phyloP scores from a whole-genome alignment of 306 rosid species.

The Lathyrus aphaca region DNA sequence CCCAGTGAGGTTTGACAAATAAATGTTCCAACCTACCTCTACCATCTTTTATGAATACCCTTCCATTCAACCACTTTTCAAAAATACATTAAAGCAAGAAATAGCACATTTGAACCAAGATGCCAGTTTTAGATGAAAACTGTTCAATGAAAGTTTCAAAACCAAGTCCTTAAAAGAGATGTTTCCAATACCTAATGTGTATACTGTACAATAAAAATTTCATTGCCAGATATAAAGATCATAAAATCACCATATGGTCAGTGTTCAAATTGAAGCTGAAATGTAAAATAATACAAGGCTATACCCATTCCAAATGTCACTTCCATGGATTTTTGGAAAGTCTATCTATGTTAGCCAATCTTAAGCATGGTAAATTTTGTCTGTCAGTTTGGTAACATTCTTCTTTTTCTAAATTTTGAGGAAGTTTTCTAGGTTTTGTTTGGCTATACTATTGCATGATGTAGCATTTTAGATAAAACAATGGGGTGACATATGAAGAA shows the following conservation, averaged over 20 bases:
- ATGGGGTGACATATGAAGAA: conserved; percentile 7
- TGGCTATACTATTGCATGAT: not conserved
- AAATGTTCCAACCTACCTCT: no score
- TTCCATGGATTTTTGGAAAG: not conserved
- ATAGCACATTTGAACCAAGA: not conserved
- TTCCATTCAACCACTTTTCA: not conserved
- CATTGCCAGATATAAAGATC: not conserved
- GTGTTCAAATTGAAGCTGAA: not conserved
- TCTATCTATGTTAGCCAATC: not conserved
- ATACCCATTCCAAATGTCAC: not conserved
- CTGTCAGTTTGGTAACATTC: not conserved
- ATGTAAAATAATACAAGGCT: not conserved
- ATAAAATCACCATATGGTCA: not conserved
- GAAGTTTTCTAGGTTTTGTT: not conserved
- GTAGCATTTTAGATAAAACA: conserved; percentile 8
- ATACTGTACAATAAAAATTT: not conserved
- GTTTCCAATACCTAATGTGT: not conserved
- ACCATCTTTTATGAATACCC: not conserved
- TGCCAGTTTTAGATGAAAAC: not conserved
- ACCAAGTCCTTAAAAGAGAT: not conserved
- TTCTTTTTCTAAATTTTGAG: not conserved
- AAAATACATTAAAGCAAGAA: not conserved
- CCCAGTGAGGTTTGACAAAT: not conserved
- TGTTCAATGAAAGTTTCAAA: not conserved
- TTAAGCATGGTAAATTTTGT: not conserved